phyloP scores from a whole-genome alignment of 441 rosid species.

The Pelargonium myrrhifolium region DNA sequence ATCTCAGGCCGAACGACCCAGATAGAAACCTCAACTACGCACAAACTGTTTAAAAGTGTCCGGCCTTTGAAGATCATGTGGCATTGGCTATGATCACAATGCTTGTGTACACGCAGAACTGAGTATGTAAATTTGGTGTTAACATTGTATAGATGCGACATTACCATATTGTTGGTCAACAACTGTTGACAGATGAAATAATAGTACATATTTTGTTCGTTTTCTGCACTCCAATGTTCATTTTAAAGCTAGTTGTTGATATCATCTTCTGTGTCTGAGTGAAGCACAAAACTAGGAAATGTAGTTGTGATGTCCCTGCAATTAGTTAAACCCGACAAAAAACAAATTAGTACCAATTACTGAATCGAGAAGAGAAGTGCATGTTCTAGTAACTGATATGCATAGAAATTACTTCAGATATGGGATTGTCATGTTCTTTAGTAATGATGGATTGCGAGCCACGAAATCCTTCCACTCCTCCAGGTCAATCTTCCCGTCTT shows the following conservation, averaged over 20 bases:
- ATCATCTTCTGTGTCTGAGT: slow-evolving; percentile 22
- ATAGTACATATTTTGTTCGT: neutral
- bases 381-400: too few species aligned
- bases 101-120: neutral
- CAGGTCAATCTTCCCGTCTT: slow-evolving; percentile 40
- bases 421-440: slow-evolving; percentile 45
- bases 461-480: slow-evolving; percentile 38
- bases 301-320: slow-evolving; percentile 31
- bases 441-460: slow-evolving; percentile 29
- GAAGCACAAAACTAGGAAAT: slow-evolving; percentile 30
- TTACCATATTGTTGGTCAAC: slow-evolving; percentile 12
- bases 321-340: neutral
- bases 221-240: neutral
- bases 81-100: too few species aligned
- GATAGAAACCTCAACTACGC: neutral
- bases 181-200: neutral
- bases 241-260: neutral
- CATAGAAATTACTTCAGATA: slow-evolving; percentile 29
- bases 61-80: neutral
- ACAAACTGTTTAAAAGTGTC: too few species aligned
- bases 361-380: neutral
- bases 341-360: neutral
- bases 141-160: neutral
- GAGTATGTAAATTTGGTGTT: neutral
- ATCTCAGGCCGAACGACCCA: slow-evolving; percentile 4